phyloP scores from a whole-genome alignment of 768 basidiomycete species.

The Hirschioporus abietinus region DNA sequence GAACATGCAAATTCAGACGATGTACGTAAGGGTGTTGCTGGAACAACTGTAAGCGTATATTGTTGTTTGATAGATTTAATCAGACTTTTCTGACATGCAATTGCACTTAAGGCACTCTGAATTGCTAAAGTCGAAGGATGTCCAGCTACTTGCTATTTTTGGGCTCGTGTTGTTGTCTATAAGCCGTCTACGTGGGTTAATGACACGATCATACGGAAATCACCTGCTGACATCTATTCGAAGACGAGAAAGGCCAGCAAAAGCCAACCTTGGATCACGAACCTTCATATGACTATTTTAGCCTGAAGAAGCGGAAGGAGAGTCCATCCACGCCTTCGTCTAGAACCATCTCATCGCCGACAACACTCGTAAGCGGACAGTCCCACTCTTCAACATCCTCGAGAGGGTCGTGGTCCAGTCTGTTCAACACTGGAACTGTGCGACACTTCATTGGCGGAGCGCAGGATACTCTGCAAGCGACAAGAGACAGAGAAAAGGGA shows the following conservation, averaged over 20 bases:
- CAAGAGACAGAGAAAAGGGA: neutral
- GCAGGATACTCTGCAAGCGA: constrained; percentile 40
- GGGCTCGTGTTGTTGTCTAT: constrained; percentile 60
- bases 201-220: neutral
- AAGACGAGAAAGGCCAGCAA: constrained; percentile 9
- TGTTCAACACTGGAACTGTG: constrained; percentile 63
- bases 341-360: constrained; percentile 44
- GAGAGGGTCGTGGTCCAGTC: constrained; percentile 74
- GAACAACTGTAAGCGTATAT: constrained; percentile 21
- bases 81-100: too few species aligned
- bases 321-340: constrained; percentile 37
- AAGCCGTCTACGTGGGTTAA: constrained; percentile 15
- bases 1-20: constrained; percentile 12
- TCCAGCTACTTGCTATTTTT: constrained; percentile 81
- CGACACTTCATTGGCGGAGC: constrained; percentile 64
- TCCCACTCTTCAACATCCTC: constrained; percentile 52
- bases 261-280: constrained; percentile 15
- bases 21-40: constrained; percentile 11
- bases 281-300: constrained; percentile 56
- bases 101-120: constrained; percentile 34
- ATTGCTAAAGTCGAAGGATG: constrained; percentile 47
- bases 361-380: constrained; percentile 33
- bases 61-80: neutral
- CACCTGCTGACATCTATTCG: constrained; percentile 8
- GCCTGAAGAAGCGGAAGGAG: constrained; percentile 31